These are phyloP conservation scores for Fusarium sulawesiense DNA, from an alignment of 2,329 filamentous ascomycete species.

Conservation along the genomic window DNA sequence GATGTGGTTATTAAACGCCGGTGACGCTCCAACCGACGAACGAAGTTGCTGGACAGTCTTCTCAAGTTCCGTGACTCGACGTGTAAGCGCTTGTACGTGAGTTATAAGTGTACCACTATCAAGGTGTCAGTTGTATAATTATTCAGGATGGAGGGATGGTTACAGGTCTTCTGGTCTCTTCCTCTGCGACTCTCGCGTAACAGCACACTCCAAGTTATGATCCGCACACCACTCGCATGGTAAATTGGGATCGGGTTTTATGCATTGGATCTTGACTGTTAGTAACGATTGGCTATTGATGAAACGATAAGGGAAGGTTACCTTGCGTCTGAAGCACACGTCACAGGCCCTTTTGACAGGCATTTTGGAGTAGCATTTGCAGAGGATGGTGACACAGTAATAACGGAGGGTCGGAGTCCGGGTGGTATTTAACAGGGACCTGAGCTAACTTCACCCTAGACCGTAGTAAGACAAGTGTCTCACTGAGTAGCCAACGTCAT, in stretches of 20 bases:
- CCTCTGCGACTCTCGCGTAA: background rate
- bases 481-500: background rate
- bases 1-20: background rate
- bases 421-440: background rate
- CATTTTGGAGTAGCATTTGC: background rate
- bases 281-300: background rate
- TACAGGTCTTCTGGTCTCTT: background rate
- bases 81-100: background rate
- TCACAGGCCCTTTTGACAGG: slow-evolving; percentile 7
- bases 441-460: background rate
- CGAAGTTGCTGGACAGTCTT: background rate
- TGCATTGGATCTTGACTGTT: background rate
- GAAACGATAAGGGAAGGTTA: background rate
- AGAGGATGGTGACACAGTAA: too few species aligned
- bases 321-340: slow-evolving; percentile 9
- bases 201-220: background rate
- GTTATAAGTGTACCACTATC: background rate
- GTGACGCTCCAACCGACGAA: background rate
- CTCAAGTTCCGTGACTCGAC: background rate
- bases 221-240: background rate
- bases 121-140: too few species aligned
- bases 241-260: background rate
- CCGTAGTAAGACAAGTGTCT: background rate
- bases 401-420: background rate
- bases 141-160: too few species aligned